Evolutionary conservation across 2,329 filamentous ascomycete genomes (phyloP).

Genomic region (Claviceps sp.): DNA sequence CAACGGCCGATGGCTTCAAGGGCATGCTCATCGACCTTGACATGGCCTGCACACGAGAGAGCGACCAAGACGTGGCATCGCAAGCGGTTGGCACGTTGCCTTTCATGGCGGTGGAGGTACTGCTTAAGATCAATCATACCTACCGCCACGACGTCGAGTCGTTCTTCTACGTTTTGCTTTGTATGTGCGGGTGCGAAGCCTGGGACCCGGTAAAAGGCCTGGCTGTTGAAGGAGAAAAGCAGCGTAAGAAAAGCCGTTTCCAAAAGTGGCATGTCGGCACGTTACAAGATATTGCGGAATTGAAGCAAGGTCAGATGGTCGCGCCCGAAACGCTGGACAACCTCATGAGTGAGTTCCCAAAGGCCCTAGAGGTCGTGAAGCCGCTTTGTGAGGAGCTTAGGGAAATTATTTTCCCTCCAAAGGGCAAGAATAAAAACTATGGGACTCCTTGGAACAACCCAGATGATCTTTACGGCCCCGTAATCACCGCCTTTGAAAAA

Average conservation of each 20-base stretch:
- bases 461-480: constrained; percentile 6
- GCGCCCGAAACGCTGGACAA: no score
- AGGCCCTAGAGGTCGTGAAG: no score
- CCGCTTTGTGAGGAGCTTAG: no score
- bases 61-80: constrained; percentile 11
- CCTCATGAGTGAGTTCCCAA: no score
- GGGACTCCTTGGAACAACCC: constrained; percentile 7
- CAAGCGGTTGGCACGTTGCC: constrained; percentile 17
- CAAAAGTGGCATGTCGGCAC: no score
- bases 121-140: constrained; percentile 16
- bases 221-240: background rate
- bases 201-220: constrained; percentile 3
- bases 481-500: constrained; percentile 8
- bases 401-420: no score
- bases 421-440: background rate
- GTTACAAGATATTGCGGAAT: no score
- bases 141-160: constrained; percentile 8
- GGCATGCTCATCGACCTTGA: constrained; percentile 15
- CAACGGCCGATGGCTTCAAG: constrained; percentile 9
- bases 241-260: no score
- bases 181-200: constrained; percentile 8
- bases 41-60: constrained; percentile 8
- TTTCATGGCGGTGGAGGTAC: constrained; percentile 22
- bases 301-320: no score
- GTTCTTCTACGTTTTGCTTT: constrained; percentile 8